Evolutionary conservation across 129 eudicot genomes (phyloP), one percentile per base, ranked within the genome.

Genomic region (Lactuca saligna): DNA sequence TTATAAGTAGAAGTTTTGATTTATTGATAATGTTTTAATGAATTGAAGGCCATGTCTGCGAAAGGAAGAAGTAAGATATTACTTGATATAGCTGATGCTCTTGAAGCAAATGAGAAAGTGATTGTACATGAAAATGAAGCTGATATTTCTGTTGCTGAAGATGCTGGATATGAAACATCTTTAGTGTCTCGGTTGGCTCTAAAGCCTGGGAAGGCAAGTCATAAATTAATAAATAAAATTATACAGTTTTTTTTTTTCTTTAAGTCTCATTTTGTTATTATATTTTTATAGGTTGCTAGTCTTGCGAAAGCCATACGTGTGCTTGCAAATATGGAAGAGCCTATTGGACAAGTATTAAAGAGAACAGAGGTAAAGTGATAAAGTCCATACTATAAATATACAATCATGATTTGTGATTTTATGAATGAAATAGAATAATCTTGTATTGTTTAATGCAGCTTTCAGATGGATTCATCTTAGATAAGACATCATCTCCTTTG

Each of bases 321-420:
- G 49, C 95, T 92, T 73, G 98, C 96, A 56, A 87, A 86, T 58
- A 92, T 89, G 96, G 95, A 92, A 67, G 98, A 92, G 70, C 98
- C 98, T 6, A 72, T 89, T 72, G 98, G 98, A 65, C 94, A 79
- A 61, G 78, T 88, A 67, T 56, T 92, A 50, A 88, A 84, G 78
- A 88, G 78, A 78, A 92, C 96, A 35, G 95, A 92, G 98, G 98
- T 91, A 63, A 63, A 71, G 13, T 44, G 98, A 96, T 91, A 63
- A 63, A 71, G 13, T 44, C 58, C 13, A 70, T 49, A 17, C 56
- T 17, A 35, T 4, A 35, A 35, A 35, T 35, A 35, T 46, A 6
- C n/a, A 46, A 1, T 46, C 4, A 46, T 46, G 51, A 46, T 46
- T 46, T 44, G 4, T 46, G n/a, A 46, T 46, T 46, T 0, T 46